Evolutionary conservation across 179 eudicot species (phyloP), one percentile per base, ranked within the genome.

Genomic region (Pouteria campechiana): DNA sequence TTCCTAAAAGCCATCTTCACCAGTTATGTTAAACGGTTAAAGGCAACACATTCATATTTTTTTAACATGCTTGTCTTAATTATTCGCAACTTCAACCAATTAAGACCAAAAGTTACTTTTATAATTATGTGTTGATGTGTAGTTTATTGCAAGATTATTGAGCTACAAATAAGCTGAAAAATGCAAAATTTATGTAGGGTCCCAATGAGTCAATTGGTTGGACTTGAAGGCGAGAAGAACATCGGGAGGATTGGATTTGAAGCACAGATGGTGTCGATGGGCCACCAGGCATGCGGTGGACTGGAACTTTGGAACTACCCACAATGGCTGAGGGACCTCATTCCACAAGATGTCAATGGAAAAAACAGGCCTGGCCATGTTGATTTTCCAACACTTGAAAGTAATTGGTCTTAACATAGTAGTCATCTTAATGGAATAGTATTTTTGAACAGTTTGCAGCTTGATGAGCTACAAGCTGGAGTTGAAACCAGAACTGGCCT

Each of bases 341-440:
- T 65, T 18, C 28, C 65, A n/a, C 76, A 70, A 34, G 53, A 65
- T 40, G 28, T 32, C 0, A 50, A 70, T 32, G 76, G 68, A 41
- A 37, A 25, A 1, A 54, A 59, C 37, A 41, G 65, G 10, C 53
- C 53, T 6, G 49, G 54, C 18, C 76, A 22, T 18, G 48, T 66
- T 39, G 77, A 71, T 33, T 46, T 71, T 3, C 21, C 77, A 1
- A 55, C 77, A 7, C 68, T 71, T 1, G 77, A 71, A 51, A 55
- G 69, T 71, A 44, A 38, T 44, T 46, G n/a, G n/a, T n/a, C n/a
- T n/a, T n/a, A n/a, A 7, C 12, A 12, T 2, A 12, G 13, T 34
- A 8, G 5, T 16, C 2, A 20, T 27, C 6, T n/a, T 17, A 41
- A 1, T 23, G 6, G 16, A 10, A 22, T 1, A 10, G 2, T 8